Base-by-base conservation (phyloP, 129 eudicot species). In the Solidago caesia region DNA sequence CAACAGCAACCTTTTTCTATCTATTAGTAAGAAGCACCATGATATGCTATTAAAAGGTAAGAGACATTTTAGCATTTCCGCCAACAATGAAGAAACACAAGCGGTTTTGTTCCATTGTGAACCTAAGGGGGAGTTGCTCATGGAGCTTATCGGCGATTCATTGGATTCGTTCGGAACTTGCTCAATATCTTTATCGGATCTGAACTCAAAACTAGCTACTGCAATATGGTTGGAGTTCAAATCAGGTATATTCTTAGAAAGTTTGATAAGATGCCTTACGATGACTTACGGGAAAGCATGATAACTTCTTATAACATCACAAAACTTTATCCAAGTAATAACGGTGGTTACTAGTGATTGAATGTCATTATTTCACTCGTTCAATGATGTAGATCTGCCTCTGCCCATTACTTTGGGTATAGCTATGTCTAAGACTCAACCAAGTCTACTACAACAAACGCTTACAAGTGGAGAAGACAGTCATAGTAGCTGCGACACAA, bases 71-170 rank as follows among this genome's bases (percentile, higher is more conserved):
- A 26, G 53, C 47, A 63, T 78, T 63, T 63, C 67, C 44, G 7
- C 14, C 6, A 14, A 78, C 8, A 64, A 12, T 0, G 47, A 78
- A 27, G 67, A 71, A 64, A 72, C 82, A 71, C 82, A 44, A 63
- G 82, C 82, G 44, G 27, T 71, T 63, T 8, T 78, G 49, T 71
- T 78, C 52, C 71, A 27, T 5, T 78, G 82, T 53, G 77, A 78
- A 53, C 77, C 82, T 15, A 44, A 78, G 26, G 82, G 82, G 53
- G 82, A 44, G 29, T 53, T 78, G 72, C 68, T 78, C 43, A 71
- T 78, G 14, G 44, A 78, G 46, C 77, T 78, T 52, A 68, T 71
- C 3, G 51, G 64, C 10, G 67, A 10, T 64, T 44, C 73, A 4
- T 70, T 73, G 7, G 71, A 78, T 63, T 71, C 73, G 3, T 49